Percentiles rank a stretch among this genome's conserved stretches.
Conservation (phyloP, 495 filamentous ascomycete genomes). For the Xeromyces bisporus region DNA sequence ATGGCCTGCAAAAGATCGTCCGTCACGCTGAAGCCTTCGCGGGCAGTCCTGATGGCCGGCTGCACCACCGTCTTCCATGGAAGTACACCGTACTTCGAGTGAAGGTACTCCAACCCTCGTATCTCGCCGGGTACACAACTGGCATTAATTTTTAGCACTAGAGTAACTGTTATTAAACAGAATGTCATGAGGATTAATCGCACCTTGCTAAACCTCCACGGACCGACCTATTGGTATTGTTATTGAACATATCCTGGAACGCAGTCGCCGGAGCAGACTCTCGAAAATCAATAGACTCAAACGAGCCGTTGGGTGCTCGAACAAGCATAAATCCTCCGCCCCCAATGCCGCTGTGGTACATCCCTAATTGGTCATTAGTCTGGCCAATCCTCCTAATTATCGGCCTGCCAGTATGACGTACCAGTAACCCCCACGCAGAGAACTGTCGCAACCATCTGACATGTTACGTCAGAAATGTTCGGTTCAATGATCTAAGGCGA, state of each 20-base stretch:
- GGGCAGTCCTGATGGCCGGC: constrained; percentile 58
- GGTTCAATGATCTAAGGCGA: background rate
- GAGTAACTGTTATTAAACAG: constrained; percentile 1
- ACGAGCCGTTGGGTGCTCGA: constrained; percentile 41
- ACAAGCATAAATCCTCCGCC: constrained; percentile 84
- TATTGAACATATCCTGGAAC: constrained; percentile 62
- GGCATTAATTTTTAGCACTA: constrained; percentile 1
- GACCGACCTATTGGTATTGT: constrained; percentile 30
- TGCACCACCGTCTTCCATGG: constrained; percentile 52
- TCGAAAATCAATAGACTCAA: constrained; percentile 70
- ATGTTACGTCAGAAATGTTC: no score
- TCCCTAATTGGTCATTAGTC: constrained; percentile 24
- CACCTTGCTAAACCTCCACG: constrained; percentile 51
- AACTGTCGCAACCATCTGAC: constrained; percentile 48
- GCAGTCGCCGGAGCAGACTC: constrained; percentile 71
- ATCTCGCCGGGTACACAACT: constrained; percentile 75
- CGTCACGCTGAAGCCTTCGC: constrained; percentile 55
- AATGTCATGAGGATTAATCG: background rate
- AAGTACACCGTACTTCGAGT: constrained; percentile 52
- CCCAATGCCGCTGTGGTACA: constrained; percentile 79
- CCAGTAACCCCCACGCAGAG: constrained; percentile 63
- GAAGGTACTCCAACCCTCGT: constrained; percentile 57
- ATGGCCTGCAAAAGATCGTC: constrained; percentile 58
- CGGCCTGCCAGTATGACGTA: constrained; percentile 8
- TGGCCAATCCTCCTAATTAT: background rate